Evolutionary conservation across 495 filamentous ascomycete species (phyloP).

Genomic region (Endocarpon pusillum): DNA sequence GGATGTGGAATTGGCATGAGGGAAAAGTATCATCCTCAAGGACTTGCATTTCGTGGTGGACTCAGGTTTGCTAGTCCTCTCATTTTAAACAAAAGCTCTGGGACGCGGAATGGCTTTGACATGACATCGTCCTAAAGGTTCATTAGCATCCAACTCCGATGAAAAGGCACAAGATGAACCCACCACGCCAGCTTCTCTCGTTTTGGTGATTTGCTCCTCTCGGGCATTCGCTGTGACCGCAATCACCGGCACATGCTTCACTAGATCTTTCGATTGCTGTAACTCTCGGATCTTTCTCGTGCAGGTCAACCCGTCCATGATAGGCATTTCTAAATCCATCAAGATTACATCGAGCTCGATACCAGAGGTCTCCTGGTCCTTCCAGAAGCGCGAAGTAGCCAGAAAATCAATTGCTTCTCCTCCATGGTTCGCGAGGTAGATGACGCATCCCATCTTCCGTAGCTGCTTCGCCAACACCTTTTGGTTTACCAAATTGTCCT

Average conservation of each 20-base stretch:
- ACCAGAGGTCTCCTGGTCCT: conserved; percentile 9
- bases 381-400: conserved; percentile 9
- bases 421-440: conserved; percentile 58
- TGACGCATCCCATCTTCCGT: conserved; percentile 40
- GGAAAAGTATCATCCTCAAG: too few relatives aligned
- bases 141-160: conserved; percentile 1
- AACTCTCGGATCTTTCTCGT: conserved; percentile 47
- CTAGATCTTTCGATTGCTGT: conserved; percentile 25
- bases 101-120: conserved; percentile 62
- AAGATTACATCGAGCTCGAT: conserved; percentile 44
- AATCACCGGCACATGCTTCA: conserved; percentile 51
- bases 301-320: conserved; percentile 63
- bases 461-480: conserved; percentile 49
- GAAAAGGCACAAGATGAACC: conserved; percentile 7
- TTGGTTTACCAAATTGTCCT: conserved; percentile 70
- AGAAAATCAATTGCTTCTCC: conserved; percentile 49
- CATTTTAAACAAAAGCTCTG: conserved; percentile 55
- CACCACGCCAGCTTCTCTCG: conserved; percentile 53
- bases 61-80: background rate
- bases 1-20: too few relatives aligned
- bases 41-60: too few relatives aligned
- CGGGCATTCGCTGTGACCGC: conserved; percentile 65
- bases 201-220: conserved; percentile 45
- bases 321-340: conserved; percentile 77
- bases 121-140: conserved; percentile 54